A percentile compares a stretch with the other conserved stretches of the same genome.
These are phyloP conservation scores for Thalassia testudinum DNA, from an alignment of 116 monocot species.

Conservation along the genomic window DNA sequence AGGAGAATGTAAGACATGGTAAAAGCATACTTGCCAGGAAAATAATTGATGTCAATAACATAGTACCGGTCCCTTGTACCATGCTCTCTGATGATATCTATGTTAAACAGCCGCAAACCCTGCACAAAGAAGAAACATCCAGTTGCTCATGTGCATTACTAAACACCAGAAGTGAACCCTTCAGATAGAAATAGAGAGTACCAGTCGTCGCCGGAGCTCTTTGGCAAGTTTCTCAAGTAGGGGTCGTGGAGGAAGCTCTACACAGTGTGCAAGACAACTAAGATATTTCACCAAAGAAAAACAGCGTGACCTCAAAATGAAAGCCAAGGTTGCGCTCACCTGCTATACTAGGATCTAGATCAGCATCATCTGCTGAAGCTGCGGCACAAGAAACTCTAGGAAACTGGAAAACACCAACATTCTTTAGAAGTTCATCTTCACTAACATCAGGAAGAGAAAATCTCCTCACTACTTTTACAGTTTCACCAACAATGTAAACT, in stretches of 20 bases:
- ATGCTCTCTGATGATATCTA: conserved; percentile 87
- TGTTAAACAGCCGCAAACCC: conserved; percentile 90
- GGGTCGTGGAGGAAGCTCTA: conserved; percentile 79
- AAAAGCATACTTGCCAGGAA: conserved; percentile 48
- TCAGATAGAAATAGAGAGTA: conserved; percentile 9
- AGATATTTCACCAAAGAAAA: not conserved
- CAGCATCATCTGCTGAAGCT: conserved; percentile 79
- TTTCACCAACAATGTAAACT: conserved; percentile 85
- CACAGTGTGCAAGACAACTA: not conserved
- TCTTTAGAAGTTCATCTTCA: conserved; percentile 31
- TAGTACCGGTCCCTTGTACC: conserved; percentile 63
- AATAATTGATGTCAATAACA: conserved; percentile 97
- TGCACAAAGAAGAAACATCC: conserved; percentile 5
- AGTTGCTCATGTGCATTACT: not conserved
- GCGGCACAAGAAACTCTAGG: conserved; percentile 97
- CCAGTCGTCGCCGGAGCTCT: conserved; percentile 72
- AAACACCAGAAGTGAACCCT: no score
- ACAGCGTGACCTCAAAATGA: no score
- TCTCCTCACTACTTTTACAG: conserved; percentile 60
- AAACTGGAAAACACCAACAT: conserved; percentile 59
- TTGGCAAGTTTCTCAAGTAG: conserved; percentile 71
- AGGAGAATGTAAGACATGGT: no score
- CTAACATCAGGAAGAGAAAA: conserved; percentile 81
- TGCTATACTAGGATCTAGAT: conserved; percentile 68
- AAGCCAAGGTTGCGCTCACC: no score